Percentiles rank a stretch among this genome's conserved stretches.
Evolutionary conservation across 1,284 basidiomycete genomes (phyloP).

Genomic region (Trametes sp.): DNA sequence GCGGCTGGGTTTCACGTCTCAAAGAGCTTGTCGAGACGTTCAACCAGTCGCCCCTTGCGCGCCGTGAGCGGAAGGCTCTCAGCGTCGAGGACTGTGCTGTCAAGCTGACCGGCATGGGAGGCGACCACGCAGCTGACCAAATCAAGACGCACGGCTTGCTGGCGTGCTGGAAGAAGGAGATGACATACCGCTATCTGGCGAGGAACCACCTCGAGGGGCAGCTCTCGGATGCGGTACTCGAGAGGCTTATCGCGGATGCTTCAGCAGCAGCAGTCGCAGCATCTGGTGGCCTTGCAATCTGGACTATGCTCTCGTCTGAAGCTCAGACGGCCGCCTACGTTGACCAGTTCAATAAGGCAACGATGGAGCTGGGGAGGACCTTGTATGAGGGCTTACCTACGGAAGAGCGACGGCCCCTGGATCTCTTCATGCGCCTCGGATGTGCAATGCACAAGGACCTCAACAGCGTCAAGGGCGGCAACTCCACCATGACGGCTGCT

Average conservation of each 20-base stretch:
- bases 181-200: constrained; percentile 4
- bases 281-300: constrained; percentile 20
- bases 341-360: not conserved
- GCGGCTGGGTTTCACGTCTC: constrained; percentile 33
- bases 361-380: not conserved
- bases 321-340: constrained; percentile 19
- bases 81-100: constrained; percentile 23
- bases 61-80: not conserved
- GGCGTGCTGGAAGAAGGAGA: constrained; percentile 24
- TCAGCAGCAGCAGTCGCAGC: not conserved
- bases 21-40: constrained; percentile 22
- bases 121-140: constrained; percentile 31
- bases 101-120: constrained; percentile 31
- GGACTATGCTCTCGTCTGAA: constrained; percentile 27
- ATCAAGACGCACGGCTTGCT: constrained; percentile 26
- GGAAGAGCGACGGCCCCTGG: constrained; percentile 13
- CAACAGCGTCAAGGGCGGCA: constrained; percentile 46
- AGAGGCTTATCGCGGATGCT: not conserved
- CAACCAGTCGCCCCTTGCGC: constrained; percentile 10
- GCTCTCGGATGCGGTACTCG: not conserved
- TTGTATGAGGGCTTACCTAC: not conserved
- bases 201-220: constrained; percentile 25
- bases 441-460: constrained; percentile 53
- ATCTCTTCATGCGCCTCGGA: constrained; percentile 43
- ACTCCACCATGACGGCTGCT: constrained; percentile 30